Evolutionary conservation across 164 flowering plant genomes (phyloP), one percentile per base, ranked within the genome.

Genomic region (Dillenia turbinata): DNA sequence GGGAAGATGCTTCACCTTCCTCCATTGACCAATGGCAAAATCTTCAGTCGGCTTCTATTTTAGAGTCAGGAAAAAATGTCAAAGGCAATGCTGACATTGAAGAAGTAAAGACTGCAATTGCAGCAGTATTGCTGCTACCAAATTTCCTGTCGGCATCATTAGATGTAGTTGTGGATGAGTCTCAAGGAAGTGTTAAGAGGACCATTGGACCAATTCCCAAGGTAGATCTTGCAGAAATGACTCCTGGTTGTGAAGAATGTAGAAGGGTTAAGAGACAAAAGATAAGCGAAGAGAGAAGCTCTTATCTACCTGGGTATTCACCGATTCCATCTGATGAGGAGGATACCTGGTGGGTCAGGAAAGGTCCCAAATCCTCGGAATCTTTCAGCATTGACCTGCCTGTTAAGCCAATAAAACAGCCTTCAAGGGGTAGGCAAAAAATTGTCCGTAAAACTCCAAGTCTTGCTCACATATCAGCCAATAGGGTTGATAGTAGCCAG

Each of bases 401-500:
- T 24, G 69, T 78, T 43, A 88, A 90, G 73, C 65, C 79, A 60
- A 74, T 79, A 54, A 92, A 92, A 66, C 92, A 78, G 57, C 74
- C 78, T 11, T 56, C 94, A 45, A 82, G 90, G 71, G 84, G 90
- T 47, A 77, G 96, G 75, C 97, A 85, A 71, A 94, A 91, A 71
- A 57, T 69, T 52, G 95, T 82, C 15, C 97, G 96, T 16, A 95
- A 85, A 72, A 92, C 92, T 63, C 88, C 86, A 65, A 90, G 95
- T 71, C 89, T 95, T 71, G 86, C 97, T 54, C 99, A 95, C 7
- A 67, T 95, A 71, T 88, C 88, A 55, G 82, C 94, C 66, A 77
- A 92, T 47, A 82, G 99, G 70, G 90, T 92, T 66, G 99, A 95
- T 77, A 82, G 97, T 65, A 95, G 98, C 75, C 99, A 88, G 77